Percentiles rank a stretch among this genome's conserved stretches.
These are phyloP conservation scores for Eucalyptus sp. DNA, from an alignment of 345 rosid genomes.

Conservation along the genomic window DNA sequence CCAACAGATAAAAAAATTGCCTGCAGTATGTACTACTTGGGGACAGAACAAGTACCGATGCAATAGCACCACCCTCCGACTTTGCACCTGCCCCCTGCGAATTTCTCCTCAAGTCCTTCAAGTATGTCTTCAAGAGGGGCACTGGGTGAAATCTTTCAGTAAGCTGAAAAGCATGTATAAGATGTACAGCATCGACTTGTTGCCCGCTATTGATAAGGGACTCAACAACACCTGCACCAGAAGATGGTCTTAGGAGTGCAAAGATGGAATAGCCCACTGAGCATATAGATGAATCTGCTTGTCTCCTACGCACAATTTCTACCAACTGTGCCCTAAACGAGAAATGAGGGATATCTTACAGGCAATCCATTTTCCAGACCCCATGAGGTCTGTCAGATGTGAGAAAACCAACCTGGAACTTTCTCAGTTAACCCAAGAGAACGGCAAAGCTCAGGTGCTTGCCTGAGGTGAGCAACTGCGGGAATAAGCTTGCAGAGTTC, in stretches of 20 bases:
- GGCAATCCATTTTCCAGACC: constrained; percentile 13
- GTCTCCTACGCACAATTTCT: background rate
- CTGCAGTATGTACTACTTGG: background rate
- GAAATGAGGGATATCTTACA: background rate
- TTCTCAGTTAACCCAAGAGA: constrained; percentile 51
- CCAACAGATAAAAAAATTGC: background rate
- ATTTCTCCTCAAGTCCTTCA: constrained; percentile 44
- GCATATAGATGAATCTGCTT: background rate
- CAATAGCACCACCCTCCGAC: constrained; percentile 7
- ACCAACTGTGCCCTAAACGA: background rate
- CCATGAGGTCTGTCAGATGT: constrained; percentile 22
- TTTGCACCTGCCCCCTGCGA: constrained; percentile 34
- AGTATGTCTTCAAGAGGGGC: constrained; percentile 37
- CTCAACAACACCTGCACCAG: constrained; percentile 34
- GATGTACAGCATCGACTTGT: constrained; percentile 45
- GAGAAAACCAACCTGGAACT: constrained; percentile 61
- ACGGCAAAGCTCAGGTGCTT: constrained; percentile 54
- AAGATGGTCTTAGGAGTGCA: background rate
- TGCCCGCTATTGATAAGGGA: constrained; percentile 28
- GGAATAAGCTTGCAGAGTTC: constrained; percentile 62
- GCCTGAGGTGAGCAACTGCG: constrained; percentile 38
- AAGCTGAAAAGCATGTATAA: constrained; percentile 45
- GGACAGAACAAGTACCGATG: constrained; percentile 17
- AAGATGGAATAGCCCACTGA: background rate
- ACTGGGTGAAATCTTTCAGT: constrained; percentile 39